Evolutionary conservation across 2,329 filamentous ascomycete species (phyloP).

Genomic region (Blastomyces silverae): DNA sequence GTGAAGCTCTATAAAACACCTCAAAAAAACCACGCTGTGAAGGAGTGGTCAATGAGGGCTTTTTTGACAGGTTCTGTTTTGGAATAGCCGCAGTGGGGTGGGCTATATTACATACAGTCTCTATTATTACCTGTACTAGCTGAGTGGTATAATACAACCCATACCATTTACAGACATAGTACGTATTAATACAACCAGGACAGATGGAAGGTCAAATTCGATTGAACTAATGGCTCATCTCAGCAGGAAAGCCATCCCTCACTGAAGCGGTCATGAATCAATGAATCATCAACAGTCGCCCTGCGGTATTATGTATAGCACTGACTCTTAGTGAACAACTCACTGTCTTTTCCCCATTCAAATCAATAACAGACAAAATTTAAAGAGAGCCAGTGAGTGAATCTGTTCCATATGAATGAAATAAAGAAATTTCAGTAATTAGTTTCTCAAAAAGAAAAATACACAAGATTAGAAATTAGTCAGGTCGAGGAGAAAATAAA

Average conservation of each 20-base stretch:
- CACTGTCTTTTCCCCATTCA: neutral
- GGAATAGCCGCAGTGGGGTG: neutral
- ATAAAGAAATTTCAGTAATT: too few relatives aligned
- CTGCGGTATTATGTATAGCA: neutral
- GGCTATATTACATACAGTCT: neutral
- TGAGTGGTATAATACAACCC: too few relatives aligned
- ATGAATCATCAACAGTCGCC: neutral
- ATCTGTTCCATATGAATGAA: neutral
- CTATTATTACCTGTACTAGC: too few relatives aligned
- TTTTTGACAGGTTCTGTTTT: neutral
- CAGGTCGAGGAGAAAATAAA: too few relatives aligned
- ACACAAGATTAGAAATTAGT: too few relatives aligned
- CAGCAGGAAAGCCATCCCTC: neutral
- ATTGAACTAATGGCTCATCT: too few relatives aligned
- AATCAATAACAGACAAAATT: neutral
- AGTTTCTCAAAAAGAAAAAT: too few relatives aligned
- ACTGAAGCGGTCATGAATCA: neutral
- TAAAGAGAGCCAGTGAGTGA: neutral
- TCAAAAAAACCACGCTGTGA: neutral
- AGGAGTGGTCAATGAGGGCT: neutral
- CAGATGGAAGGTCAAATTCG: neutral
- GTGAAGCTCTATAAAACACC: neutral
- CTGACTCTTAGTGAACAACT: neutral
- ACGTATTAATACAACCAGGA: too few relatives aligned
- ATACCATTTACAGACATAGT: too few relatives aligned